Conservation (phyloP, 2,329 filamentous ascomycete species). For the Neodidymelliopsis sp. region DNA sequence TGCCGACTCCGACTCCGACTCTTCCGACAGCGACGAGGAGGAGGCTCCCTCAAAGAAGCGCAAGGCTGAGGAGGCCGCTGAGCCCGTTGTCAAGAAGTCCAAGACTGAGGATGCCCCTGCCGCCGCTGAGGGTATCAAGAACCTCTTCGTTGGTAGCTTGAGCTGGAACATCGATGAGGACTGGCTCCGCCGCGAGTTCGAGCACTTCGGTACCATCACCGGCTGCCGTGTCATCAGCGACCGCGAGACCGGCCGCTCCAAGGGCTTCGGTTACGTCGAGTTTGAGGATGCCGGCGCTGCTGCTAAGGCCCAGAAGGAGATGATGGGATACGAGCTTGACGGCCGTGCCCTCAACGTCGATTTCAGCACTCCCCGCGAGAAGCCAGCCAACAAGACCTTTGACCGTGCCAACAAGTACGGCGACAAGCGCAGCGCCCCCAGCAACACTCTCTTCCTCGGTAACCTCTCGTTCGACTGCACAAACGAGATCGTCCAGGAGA, state of each 20-base stretch:
- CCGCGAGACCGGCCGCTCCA: slow-evolving; percentile 80
- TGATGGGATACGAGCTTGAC: slow-evolving; percentile 77
- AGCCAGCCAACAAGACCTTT: slow-evolving; percentile 57
- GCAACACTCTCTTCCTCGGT: slow-evolving; percentile 88
- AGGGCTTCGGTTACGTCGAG: slow-evolving; percentile 94
- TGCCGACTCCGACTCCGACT: slow-evolving; percentile 43
- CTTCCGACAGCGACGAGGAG: slow-evolving; percentile 46
- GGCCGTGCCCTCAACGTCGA: slow-evolving; percentile 80
- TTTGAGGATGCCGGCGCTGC: slow-evolving; percentile 74
- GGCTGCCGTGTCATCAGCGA: slow-evolving; percentile 84
- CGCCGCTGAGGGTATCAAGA: slow-evolving; percentile 61
- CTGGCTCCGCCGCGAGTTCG: slow-evolving; percentile 80
- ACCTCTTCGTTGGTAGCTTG: slow-evolving; percentile 88
- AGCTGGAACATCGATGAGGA: slow-evolving; percentile 92
- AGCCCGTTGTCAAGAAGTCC: slow-evolving; percentile 73
- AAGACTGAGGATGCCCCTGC: slow-evolving; percentile 57
- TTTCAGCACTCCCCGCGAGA: slow-evolving; percentile 73
- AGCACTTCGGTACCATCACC: slow-evolving; percentile 75
- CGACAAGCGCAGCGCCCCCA: slow-evolving; percentile 79
- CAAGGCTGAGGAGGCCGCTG: slow-evolving; percentile 62
- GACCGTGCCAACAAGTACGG: slow-evolving; percentile 74
- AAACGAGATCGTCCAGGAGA: slow-evolving; percentile 75
- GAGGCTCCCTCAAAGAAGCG: slow-evolving; percentile 71
- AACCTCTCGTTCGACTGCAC: slow-evolving; percentile 87
- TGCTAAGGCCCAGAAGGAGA: slow-evolving; percentile 74